Conservation (phyloP, 306 rosid species). For the Quercus aquifolioides region DNA sequence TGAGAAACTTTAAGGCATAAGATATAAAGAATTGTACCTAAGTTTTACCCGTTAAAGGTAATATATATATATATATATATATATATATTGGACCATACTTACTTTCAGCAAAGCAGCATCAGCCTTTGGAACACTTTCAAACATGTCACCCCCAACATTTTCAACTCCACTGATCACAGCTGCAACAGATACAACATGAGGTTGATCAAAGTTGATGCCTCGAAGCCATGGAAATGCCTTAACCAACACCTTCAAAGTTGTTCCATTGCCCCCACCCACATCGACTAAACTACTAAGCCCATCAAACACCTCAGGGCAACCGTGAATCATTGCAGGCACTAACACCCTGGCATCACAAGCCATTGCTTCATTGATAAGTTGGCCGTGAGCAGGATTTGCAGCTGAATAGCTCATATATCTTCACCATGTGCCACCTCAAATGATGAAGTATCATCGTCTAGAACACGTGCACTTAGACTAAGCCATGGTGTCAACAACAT, state of each 20-base stretch:
- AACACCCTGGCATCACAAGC: conserved; percentile 37
- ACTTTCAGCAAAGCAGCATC: conserved; percentile 66
- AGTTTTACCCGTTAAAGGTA: no score
- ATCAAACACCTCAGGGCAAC: conserved; percentile 37
- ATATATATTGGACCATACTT: background rate
- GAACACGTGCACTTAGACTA: background rate
- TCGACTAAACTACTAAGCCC: conserved; percentile 56
- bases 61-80: no score
- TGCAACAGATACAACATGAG: conserved; percentile 51
- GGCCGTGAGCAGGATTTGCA: conserved; percentile 19
- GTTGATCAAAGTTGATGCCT: conserved; percentile 69
- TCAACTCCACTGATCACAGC: conserved; percentile 17
- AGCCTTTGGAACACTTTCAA: conserved; percentile 56
- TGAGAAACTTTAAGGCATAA: no score
- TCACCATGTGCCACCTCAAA: no score
- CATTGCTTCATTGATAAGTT: conserved; percentile 61
- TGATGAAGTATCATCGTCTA: no score
- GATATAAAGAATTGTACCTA: no score
- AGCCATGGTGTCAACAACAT: conserved; percentile 46
- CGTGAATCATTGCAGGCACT: conserved; percentile 26
- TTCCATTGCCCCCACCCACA: conserved; percentile 75
- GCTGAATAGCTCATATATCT: background rate
- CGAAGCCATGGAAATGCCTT: conserved; percentile 43
- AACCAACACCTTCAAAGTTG: conserved; percentile 22
- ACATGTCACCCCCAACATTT: conserved; percentile 63